Evolutionary conservation across 2,329 filamentous ascomycete species (phyloP).

Genomic region (Colletotrichum sp.): DNA sequence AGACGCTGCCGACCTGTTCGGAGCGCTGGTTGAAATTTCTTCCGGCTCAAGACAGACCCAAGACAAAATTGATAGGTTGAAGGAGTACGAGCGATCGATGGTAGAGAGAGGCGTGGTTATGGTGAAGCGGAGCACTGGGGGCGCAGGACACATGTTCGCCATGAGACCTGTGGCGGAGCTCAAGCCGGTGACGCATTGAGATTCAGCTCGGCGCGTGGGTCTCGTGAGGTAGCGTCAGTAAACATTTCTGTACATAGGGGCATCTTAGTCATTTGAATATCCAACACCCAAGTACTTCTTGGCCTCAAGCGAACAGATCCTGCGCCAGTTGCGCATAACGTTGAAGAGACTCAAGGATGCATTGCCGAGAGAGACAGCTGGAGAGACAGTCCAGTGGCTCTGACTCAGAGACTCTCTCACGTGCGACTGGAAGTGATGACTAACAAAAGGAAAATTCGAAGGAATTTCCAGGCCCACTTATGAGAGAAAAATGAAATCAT

Average conservation of each 20-base stretch:
- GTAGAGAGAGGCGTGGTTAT: neutral
- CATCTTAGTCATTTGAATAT: neutral
- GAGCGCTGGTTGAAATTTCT: neutral
- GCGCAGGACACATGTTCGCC: neutral
- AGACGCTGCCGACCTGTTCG: conserved; percentile 2
- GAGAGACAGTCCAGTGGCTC: neutral
- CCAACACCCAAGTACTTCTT: neutral
- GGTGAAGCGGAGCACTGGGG: neutral
- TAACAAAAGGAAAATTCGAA: neutral
- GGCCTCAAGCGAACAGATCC: neutral
- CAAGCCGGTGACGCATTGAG: neutral
- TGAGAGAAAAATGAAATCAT: neutral
- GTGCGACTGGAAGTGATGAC: neutral
- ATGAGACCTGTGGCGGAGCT: conserved; percentile 4
- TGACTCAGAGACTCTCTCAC: neutral
- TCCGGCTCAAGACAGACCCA: neutral
- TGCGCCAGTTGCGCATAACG: neutral
- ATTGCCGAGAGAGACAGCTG: neutral
- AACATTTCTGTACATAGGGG: neutral
- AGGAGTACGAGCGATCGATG: neutral
- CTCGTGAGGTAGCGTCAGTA: neutral
- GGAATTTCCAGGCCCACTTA: neutral
- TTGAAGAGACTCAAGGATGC: neutral
- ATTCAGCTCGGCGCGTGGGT: neutral
- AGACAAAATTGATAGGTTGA: neutral